A percentile compares a stretch with the other conserved stretches of the same genome.
These are phyloP conservation scores for Emericellopsis cladophorae DNA, from an alignment of 2,329 filamentous ascomycete genomes.

Conservation along the genomic window DNA sequence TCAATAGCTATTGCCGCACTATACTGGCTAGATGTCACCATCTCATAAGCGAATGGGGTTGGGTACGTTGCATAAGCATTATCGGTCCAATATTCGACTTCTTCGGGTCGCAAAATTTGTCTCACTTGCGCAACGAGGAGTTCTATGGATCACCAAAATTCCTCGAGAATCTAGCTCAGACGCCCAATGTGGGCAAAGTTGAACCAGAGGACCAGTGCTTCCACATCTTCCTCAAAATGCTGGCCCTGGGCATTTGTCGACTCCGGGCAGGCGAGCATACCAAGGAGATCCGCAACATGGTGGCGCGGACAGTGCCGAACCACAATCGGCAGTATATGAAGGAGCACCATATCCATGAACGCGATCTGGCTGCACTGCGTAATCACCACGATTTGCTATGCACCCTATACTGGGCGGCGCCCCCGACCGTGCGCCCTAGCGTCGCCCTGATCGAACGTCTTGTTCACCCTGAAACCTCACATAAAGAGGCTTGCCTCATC, in stretches of 20 bases:
- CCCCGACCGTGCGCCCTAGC: slow-evolving; percentile 37
- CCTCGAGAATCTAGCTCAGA: slow-evolving; percentile 38
- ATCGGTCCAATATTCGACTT: slow-evolving; percentile 55
- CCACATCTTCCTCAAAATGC: slow-evolving; percentile 53
- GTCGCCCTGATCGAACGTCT: slow-evolving; percentile 44
- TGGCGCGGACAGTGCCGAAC: slow-evolving; percentile 51
- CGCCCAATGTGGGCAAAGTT: slow-evolving; percentile 30
- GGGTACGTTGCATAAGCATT: slow-evolving; percentile 43
- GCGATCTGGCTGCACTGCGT: slow-evolving; percentile 49
- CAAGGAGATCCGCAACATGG: slow-evolving; percentile 49
- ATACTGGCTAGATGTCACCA: slow-evolving; percentile 48
- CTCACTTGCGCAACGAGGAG: slow-evolving; percentile 53
- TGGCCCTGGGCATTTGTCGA: slow-evolving; percentile 43
- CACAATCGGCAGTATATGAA: slow-evolving; percentile 52
- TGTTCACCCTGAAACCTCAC: slow-evolving; percentile 45
- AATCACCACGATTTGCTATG: slow-evolving; percentile 59
- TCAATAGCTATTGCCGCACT: slow-evolving; percentile 53
- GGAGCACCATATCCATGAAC: slow-evolving; percentile 45
- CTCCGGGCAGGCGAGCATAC: slow-evolving; percentile 30
- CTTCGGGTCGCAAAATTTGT: slow-evolving; percentile 48
- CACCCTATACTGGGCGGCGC: slow-evolving; percentile 53
- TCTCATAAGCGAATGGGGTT: slow-evolving; percentile 53
- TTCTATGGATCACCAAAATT: slow-evolving; percentile 48
- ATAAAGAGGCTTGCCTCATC: slow-evolving; percentile 54
- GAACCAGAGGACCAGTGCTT: slow-evolving; percentile 49